A percentile compares a stretch with the other conserved stretches of the same genome.
phyloP scores from a whole-genome alignment of 192 early-diverging fungal genomes.

The Backusella tuberculispora region DNA sequence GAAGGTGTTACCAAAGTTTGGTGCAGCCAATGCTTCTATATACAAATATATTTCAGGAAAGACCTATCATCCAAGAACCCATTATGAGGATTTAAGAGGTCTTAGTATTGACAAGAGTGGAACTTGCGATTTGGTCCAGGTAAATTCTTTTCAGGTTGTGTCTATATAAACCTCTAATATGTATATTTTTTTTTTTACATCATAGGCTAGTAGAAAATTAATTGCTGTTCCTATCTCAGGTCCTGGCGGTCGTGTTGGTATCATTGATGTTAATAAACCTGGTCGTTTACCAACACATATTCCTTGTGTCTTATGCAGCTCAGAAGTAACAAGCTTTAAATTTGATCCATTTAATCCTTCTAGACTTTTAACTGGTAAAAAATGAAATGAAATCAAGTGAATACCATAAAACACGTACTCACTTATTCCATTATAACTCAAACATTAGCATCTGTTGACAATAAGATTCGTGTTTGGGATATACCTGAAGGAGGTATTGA shows the following conservation, averaged over 20 bases:
- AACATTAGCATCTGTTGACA: slow-evolving; percentile 59
- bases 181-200: slow-evolving; percentile 22
- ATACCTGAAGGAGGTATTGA: slow-evolving; percentile 62
- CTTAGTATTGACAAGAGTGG: slow-evolving; percentile 56
- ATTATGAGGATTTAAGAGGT: slow-evolving; percentile 65
- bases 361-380: slow-evolving; percentile 51
- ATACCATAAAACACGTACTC: no score
- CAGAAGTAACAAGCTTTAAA: slow-evolving; percentile 68
- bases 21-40: slow-evolving; percentile 47
- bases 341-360: slow-evolving; percentile 74
- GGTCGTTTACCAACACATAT: slow-evolving; percentile 69
- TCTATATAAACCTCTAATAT: slow-evolving; percentile 15
- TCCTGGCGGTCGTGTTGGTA: slow-evolving; percentile 78
- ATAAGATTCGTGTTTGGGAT: slow-evolving; percentile 56
- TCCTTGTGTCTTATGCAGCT: slow-evolving; percentile 59
- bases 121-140: slow-evolving; percentile 63
- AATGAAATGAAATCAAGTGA: background rate
- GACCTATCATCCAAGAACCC: slow-evolving; percentile 61
- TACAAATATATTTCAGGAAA: slow-evolving; percentile 67
- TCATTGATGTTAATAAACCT: slow-evolving; percentile 65
- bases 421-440: background rate
- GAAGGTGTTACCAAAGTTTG: slow-evolving; percentile 44
- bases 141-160: slow-evolving; percentile 28
- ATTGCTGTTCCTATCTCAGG: slow-evolving; percentile 77
- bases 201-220: slow-evolving; percentile 57